Evolutionary conservation across 2,329 filamentous ascomycete genomes (phyloP).

Genomic region (Pyrenochaeta sp.): DNA sequence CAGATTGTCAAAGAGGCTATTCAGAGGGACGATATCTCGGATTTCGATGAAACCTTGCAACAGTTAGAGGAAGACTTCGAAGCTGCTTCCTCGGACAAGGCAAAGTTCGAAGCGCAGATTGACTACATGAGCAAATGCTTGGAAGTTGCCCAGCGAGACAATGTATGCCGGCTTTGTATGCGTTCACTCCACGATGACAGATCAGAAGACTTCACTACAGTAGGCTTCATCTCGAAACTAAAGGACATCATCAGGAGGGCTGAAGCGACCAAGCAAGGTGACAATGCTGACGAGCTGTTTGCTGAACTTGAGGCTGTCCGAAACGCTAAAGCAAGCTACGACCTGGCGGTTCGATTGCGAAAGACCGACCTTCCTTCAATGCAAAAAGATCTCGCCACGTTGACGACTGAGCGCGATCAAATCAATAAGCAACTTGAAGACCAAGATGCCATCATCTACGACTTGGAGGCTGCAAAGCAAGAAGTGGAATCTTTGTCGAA

Average conservation of each 20-base stretch:
- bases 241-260: slow-evolving; percentile 61
- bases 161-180: slow-evolving; percentile 78
- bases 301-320: slow-evolving; percentile 67
- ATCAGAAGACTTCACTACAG: slow-evolving; percentile 59
- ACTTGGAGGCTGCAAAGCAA: slow-evolving; percentile 68
- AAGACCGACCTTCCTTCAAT: slow-evolving; percentile 73
- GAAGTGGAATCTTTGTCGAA: slow-evolving; percentile 79
- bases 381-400: slow-evolving; percentile 67
- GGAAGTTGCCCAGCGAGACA: slow-evolving; percentile 69
- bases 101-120: slow-evolving; percentile 72
- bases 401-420: slow-evolving; percentile 49
- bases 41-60: slow-evolving; percentile 61
- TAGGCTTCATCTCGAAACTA: slow-evolving; percentile 72
- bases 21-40: slow-evolving; percentile 43
- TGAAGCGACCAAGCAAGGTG: slow-evolving; percentile 64
- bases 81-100: slow-evolving; percentile 67
- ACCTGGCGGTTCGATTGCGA: slow-evolving; percentile 74
- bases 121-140: slow-evolving; percentile 76
- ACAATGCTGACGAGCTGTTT: slow-evolving; percentile 68
- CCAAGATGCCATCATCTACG: slow-evolving; percentile 72
- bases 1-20: slow-evolving; percentile 65
- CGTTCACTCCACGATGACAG: slow-evolving; percentile 68
- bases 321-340: slow-evolving; percentile 66
- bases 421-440: slow-evolving; percentile 59
- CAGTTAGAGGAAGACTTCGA: slow-evolving; percentile 61